Evolutionary conservation across 352 stramenopile genomes (phyloP).

Genomic region (Phytophthora pluvialis): DNA sequence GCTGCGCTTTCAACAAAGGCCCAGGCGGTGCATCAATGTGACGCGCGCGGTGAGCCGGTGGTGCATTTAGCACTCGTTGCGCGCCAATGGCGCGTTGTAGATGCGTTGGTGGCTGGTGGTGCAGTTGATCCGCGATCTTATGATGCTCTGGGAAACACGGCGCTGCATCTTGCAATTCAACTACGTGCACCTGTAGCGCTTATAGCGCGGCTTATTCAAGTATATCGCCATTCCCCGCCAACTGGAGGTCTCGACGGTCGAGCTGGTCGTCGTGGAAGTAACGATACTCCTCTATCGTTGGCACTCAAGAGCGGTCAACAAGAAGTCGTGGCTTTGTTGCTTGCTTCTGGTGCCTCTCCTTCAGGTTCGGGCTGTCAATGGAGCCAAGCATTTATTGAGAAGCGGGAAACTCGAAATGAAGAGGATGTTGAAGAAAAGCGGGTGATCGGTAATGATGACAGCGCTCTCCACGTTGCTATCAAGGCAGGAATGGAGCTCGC

Average conservation of each 20-base stretch:
- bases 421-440: slow-evolving; percentile 10
- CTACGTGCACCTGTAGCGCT: slow-evolving; percentile 52
- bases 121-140: slow-evolving; percentile 52
- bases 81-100: slow-evolving; percentile 70
- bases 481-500: slow-evolving; percentile 56
- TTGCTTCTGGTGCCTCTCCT: slow-evolving; percentile 47
- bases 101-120: slow-evolving; percentile 48
- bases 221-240: slow-evolving; percentile 43
- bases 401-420: slow-evolving; percentile 19
- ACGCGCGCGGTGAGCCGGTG: slow-evolving; percentile 55
- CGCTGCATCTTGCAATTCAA: slow-evolving; percentile 73
- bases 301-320: slow-evolving; percentile 61
- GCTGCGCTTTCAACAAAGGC: slow-evolving; percentile 39
- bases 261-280: slow-evolving; percentile 38
- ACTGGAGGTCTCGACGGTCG: slow-evolving; percentile 33
- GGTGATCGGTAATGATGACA: slow-evolving; percentile 40
- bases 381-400: slow-evolving; percentile 32
- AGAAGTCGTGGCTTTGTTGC: slow-evolving; percentile 54
- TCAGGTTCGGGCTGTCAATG: slow-evolving; percentile 35
- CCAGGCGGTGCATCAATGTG: slow-evolving; percentile 50
- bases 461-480: slow-evolving; percentile 65
- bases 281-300: slow-evolving; percentile 69
- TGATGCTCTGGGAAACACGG: slow-evolving; percentile 57
- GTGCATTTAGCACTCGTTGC: slow-evolving; percentile 68
- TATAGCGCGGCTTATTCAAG: slow-evolving; percentile 52